These are phyloP conservation scores for Yamadazyma sp. DNA, from an alignment of 805 yeast species.

Conservation along the genomic window DNA sequence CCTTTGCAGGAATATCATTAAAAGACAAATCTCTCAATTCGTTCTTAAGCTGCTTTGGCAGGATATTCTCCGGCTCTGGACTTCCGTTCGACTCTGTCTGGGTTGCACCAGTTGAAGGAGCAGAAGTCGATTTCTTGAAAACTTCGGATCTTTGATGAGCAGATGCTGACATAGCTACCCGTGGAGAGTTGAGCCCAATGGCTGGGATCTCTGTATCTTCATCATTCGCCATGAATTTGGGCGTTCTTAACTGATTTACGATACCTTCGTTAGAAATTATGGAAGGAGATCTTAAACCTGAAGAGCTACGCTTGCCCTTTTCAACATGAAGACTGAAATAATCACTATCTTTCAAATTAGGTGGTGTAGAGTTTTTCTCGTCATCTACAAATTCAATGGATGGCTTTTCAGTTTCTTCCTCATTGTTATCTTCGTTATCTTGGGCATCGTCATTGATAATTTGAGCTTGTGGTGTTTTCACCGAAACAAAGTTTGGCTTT, in stretches of 20 bases:
- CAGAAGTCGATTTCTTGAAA: slow-evolving; percentile 2
- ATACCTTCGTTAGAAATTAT: slow-evolving; percentile 35
- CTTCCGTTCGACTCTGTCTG: slow-evolving; percentile 2
- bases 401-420: slow-evolving; percentile 54
- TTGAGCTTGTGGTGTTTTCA: slow-evolving; percentile 65
- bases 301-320: slow-evolving; percentile 3
- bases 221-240: slow-evolving; percentile 28
- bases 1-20: slow-evolving; percentile 86
- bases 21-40: slow-evolving; percentile 49
- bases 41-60: slow-evolving; percentile 33
- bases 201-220: slow-evolving; percentile 15
- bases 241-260: slow-evolving; percentile 32
- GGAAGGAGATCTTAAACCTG: slow-evolving; percentile 26
- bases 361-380: slow-evolving; percentile 2
- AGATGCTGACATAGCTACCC: slow-evolving; percentile 1
- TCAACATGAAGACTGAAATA: slow-evolving; percentile 11
- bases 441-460: slow-evolving; percentile 68
- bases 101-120: slow-evolving; percentile 2
- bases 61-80: too few species aligned
- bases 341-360: slow-evolving; percentile 13
- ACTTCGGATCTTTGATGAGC: slow-evolving; percentile 6
- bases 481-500: slow-evolving; percentile 67
- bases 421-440: slow-evolving; percentile 44
- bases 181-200: slow-evolving; percentile 6
- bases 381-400: slow-evolving; percentile 57